phyloP scores from a whole-genome alignment of 805 yeast genomes.

The Candida railenensis region DNA sequence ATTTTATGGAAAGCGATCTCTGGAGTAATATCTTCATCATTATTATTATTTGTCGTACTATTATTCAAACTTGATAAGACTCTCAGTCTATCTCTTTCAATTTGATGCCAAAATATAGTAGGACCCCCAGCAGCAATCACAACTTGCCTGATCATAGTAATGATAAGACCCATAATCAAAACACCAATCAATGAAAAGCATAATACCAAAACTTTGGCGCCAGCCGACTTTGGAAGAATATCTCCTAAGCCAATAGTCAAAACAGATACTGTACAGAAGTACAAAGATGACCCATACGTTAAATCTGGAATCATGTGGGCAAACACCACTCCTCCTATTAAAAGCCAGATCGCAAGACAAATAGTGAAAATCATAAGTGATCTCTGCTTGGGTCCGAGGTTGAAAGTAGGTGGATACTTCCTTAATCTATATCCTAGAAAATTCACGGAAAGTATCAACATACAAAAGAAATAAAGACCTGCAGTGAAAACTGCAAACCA shows the following conservation, averaged over 20 bases:
- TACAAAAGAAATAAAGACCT: slow-evolving; percentile 58
- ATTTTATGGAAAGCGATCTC: slow-evolving; percentile 56
- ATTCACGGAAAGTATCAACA: slow-evolving; percentile 53
- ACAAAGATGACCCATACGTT: slow-evolving; percentile 63
- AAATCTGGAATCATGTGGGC: slow-evolving; percentile 40
- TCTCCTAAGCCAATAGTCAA: slow-evolving; percentile 85
- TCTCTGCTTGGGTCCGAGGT: slow-evolving; percentile 65
- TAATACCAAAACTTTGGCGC: slow-evolving; percentile 57
- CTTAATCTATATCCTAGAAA: slow-evolving; percentile 56
- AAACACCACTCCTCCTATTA: slow-evolving; percentile 55
- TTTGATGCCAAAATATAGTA: slow-evolving; percentile 62
- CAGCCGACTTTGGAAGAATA: slow-evolving; percentile 51
- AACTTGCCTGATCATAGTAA: slow-evolving; percentile 67
- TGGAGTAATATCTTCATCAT: slow-evolving; percentile 25
- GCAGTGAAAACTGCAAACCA: slow-evolving; percentile 77
- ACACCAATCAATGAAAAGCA: slow-evolving; percentile 71
- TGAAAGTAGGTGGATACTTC: slow-evolving; percentile 70
- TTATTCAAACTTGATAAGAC: slow-evolving; percentile 17
- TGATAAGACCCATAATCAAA: slow-evolving; percentile 67
- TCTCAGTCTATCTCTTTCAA: slow-evolving; percentile 50
- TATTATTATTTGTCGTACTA: slow-evolving; percentile 9
- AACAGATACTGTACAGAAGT: slow-evolving; percentile 69
- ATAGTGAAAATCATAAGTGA: slow-evolving; percentile 71
- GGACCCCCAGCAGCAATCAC: slow-evolving; percentile 62
- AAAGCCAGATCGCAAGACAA: slow-evolving; percentile 65